These are phyloP conservation scores for Rubroboletus pulcherrimus DNA, from an alignment of 768 basidiomycete genomes.

Conservation along the genomic window DNA sequence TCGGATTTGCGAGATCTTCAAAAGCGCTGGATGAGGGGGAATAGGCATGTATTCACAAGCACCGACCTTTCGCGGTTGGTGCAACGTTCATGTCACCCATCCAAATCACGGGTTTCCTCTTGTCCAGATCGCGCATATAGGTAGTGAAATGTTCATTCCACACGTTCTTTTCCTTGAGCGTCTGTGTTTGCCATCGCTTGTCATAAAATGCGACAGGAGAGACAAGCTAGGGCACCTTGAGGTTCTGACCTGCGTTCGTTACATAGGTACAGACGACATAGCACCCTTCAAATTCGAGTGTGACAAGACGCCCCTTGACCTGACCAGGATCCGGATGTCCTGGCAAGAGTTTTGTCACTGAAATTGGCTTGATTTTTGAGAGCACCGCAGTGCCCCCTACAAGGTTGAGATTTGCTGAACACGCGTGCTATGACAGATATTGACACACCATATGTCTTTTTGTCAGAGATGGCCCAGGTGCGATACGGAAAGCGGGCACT, in stretches of 20 bases:
- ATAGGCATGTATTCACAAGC: not conserved
- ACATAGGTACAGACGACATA: slow-evolving; percentile 81
- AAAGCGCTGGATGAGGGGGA: not conserved
- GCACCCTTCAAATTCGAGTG: slow-evolving; percentile 69
- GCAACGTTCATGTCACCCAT: slow-evolving; percentile 85
- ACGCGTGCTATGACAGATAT: not conserved
- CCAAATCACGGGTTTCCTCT: slow-evolving; percentile 84
- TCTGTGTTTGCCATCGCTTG: slow-evolving; percentile 39
- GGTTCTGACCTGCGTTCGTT: slow-evolving; percentile 71
- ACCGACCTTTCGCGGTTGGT: slow-evolving; percentile 63
- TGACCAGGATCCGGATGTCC: slow-evolving; percentile 61
- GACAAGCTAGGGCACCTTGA: slow-evolving; percentile 53
- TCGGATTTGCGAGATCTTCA: slow-evolving; percentile 64
- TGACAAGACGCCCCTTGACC: slow-evolving; percentile 76
- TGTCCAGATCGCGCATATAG: slow-evolving; percentile 70
- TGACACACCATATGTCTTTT: slow-evolving; percentile 72
- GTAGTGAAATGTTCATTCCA: slow-evolving; percentile 78
- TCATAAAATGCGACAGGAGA: not conserved
- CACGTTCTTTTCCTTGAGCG: slow-evolving; percentile 66
- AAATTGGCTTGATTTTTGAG: slow-evolving; percentile 71
- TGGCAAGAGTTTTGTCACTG: slow-evolving; percentile 63
- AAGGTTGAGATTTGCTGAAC: slow-evolving; percentile 1
- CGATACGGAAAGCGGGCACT: slow-evolving; percentile 60
- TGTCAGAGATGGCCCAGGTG: slow-evolving; percentile 73
- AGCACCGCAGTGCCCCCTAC: slow-evolving; percentile 82